phyloP scores from a whole-genome alignment of 1,139 yeast genomes.

The Debaryomycetaceae sp. region DNA sequence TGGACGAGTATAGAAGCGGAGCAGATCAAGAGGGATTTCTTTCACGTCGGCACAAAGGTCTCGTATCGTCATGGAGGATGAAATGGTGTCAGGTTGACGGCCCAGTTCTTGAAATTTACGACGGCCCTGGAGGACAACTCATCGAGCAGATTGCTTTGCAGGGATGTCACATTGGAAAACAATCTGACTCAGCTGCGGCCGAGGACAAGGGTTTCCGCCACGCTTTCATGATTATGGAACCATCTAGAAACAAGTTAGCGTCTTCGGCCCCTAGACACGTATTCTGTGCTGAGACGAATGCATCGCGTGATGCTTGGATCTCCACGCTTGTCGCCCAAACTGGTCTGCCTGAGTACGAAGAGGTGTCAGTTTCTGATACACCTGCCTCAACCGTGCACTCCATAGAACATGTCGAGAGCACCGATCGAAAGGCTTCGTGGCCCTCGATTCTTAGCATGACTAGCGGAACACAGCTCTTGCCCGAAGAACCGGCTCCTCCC shows the following conservation, averaged over 20 bases:
- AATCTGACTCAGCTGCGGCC: slow-evolving; percentile 46
- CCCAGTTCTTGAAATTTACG: slow-evolving; percentile 49
- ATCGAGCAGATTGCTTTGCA: slow-evolving; percentile 49
- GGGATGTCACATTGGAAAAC: slow-evolving; percentile 56
- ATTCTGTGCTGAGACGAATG: slow-evolving; percentile 74
- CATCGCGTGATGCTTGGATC: slow-evolving; percentile 75
- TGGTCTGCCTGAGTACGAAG: no score
- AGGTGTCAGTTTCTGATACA: no score
- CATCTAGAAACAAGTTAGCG: slow-evolving; percentile 45
- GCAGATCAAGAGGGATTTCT: slow-evolving; percentile 60
- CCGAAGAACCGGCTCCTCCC: no score
- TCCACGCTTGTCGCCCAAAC: slow-evolving; percentile 30
- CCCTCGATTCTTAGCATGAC: no score
- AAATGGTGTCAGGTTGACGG: slow-evolving; percentile 69
- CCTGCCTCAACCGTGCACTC: no score
- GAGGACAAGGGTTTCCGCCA: slow-evolving; percentile 68
- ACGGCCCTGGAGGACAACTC: slow-evolving; percentile 45
- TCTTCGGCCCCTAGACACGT: slow-evolving; percentile 48
- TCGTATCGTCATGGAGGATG: slow-evolving; percentile 60
- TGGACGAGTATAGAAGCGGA: slow-evolving; percentile 46
- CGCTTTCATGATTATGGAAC: slow-evolving; percentile 65
- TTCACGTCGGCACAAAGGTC: slow-evolving; percentile 47
- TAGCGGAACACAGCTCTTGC: no score
- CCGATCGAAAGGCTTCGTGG: no score
- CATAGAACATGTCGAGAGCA: no score